Base-by-base conservation (phyloP, 2,329 filamentous ascomycete genomes). In the Claviceps africana region DNA sequence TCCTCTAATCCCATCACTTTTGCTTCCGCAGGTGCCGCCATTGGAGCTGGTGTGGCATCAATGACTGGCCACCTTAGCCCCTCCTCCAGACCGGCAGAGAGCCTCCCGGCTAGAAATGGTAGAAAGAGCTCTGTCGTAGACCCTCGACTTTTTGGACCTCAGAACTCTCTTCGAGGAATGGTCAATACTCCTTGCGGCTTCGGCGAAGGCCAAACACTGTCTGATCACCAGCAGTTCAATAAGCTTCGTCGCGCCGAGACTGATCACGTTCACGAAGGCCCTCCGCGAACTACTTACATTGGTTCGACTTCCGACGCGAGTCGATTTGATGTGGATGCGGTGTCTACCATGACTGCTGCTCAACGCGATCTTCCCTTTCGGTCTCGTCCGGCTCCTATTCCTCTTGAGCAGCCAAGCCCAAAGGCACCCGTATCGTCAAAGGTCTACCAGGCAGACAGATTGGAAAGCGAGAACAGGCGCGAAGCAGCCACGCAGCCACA, bases 361-460 rank as follows among this genome's bases (percentile, higher is more conserved):
- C 66, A 64, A 39, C 65, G 68, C 51, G 67, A 71, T 44, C 61
- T 70, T 8, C 63, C 71, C 2, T 64, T 68, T 22, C 68, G 65
- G 19, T 63, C 67, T 17, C 74, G 78, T 43, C 78, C 82, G 5
- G 79, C 72, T 6, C 73, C 79, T 0, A 76, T 88, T 33, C 81
- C 83, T 11, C 73, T 96, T n/a, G 85, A 93, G 64, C 88, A 95
- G 60, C 90, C 90, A 2, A 84, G 89, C 59, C 90, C 90, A 2
- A 77, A 87, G 54, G 74, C 78, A 2, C 87, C 86, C 0, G 81
- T 94, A 2, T 82, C 83, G 39, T 77, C 78, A 55, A 78, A 78
- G 19, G 75, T 90, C 1, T 86, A 88, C 59, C 76, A 81, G 47
- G 70, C 75, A 35, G 67, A 70, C 40, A 68, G 64, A 46, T 56